These are phyloP conservation scores for Persicaria tinctoria DNA, from an alignment of 148 eudicot species.

Conservation along the genomic window DNA sequence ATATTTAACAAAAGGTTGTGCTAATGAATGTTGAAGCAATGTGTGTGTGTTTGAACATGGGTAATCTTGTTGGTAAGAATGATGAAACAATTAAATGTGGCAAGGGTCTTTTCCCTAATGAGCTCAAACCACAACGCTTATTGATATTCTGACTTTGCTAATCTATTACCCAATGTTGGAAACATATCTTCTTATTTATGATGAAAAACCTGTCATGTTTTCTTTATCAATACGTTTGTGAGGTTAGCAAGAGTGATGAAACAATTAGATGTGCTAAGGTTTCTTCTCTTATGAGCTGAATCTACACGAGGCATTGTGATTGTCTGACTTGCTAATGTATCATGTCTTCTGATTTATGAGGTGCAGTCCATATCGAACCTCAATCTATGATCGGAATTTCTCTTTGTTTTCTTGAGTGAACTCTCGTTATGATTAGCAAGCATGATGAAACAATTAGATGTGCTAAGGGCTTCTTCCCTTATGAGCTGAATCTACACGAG, in stretches of 20 bases:
- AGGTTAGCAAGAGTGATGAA: conserved; percentile 23
- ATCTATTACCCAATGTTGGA: not conserved
- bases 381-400: too few species aligned
- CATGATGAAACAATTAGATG: conserved; percentile 32
- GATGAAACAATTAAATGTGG: conserved; percentile 31
- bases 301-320: conserved; percentile 32
- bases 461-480: conserved; percentile 11
- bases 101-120: conserved; percentile 22
- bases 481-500: conserved; percentile 17
- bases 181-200: too few species aligned
- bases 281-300: conserved; percentile 22
- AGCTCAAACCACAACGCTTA: conserved; percentile 29
- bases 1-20: too few species aligned
- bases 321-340: conserved; percentile 18
- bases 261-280: conserved; percentile 27
- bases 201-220: too few species aligned
- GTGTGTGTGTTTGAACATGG: not conserved
- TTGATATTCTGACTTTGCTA: conserved; percentile 28
- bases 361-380: too few species aligned
- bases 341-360: too few species aligned
- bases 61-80: conserved; percentile 6
- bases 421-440: conserved; percentile 11
- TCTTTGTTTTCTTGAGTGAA: too few species aligned
- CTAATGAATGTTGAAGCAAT: too few species aligned
- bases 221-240: not conserved